A percentile compares a stretch with the other conserved stretches of the same genome.
Evolutionary conservation across 2,329 filamentous ascomycete species (phyloP).

Genomic region (Orbilia javanica): DNA sequence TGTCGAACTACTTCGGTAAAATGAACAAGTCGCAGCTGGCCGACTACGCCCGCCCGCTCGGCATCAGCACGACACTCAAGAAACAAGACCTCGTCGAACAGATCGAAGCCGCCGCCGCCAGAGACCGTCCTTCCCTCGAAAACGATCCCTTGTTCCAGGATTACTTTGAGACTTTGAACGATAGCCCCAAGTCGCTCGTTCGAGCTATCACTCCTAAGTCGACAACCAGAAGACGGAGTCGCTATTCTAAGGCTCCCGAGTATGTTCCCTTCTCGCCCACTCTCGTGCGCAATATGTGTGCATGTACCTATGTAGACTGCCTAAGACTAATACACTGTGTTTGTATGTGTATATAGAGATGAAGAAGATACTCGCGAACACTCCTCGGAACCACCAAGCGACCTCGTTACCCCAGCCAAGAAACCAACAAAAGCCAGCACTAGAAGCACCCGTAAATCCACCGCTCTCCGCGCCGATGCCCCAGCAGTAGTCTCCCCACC

Average conservation of each 20-base stretch:
- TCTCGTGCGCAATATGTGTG: background rate
- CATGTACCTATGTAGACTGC: background rate
- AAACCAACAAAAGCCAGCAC: conserved; percentile 8
- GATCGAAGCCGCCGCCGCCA: conserved; percentile 22
- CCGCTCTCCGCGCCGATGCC: background rate
- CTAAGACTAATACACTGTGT: background rate
- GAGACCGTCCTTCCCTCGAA: conserved; percentile 28
- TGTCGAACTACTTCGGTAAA: conserved; percentile 56
- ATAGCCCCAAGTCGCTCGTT: conserved; percentile 9
- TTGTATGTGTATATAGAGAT: conserved; percentile 18
- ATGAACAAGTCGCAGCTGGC: conserved; percentile 55
- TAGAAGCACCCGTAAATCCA: conserved; percentile 46
- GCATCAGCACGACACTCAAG: conserved; percentile 29
- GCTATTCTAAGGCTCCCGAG: conserved; percentile 56
- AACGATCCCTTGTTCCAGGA: conserved; percentile 43
- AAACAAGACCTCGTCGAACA: conserved; percentile 51
- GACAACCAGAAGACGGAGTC: conserved; percentile 23
- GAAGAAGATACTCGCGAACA: conserved; percentile 36
- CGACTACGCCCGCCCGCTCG: conserved; percentile 46
- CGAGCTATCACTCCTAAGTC: conserved; percentile 34
- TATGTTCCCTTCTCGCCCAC: background rate
- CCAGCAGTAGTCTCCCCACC: background rate
- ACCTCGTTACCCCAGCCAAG: conserved; percentile 53
- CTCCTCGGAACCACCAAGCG: conserved; percentile 48
- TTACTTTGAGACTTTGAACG: conserved; percentile 50